Evolutionary conservation across 768 basidiomycete species (phyloP).

Genomic region (Naganishia vishniacii): DNA sequence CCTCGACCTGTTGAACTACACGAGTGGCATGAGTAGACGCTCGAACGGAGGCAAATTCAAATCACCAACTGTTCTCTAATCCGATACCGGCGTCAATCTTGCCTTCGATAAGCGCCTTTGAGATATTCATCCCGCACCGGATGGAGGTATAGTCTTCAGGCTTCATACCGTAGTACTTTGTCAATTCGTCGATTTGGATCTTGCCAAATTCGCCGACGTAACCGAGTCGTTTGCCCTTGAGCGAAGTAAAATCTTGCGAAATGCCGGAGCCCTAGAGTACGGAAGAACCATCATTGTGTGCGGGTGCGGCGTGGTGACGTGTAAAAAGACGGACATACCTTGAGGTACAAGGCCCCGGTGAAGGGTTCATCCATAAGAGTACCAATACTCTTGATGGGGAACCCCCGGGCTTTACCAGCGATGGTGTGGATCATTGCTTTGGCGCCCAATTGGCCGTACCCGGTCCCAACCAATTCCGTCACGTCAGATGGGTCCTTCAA

Average conservation of each 20-base stretch:
- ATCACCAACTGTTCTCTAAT: slow-evolving; percentile 30
- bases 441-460: slow-evolving; percentile 30
- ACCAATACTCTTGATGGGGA: slow-evolving; percentile 31
- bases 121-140: slow-evolving; percentile 38
- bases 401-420: slow-evolving; percentile 31
- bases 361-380: slow-evolving; percentile 38
- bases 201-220: slow-evolving; percentile 37
- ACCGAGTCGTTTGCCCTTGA: slow-evolving; percentile 36
- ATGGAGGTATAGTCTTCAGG: slow-evolving; percentile 34
- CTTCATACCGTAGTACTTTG: slow-evolving; percentile 29
- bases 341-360: slow-evolving; percentile 38
- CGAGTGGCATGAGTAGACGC: neutral
- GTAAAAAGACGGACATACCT: slow-evolving; percentile 19
- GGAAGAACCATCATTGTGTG: neutral
- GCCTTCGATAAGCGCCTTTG: slow-evolving; percentile 33
- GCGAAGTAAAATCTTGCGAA: slow-evolving; percentile 30
- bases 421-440: slow-evolving; percentile 40
- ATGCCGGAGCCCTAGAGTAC: slow-evolving; percentile 24
- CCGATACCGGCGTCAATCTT: slow-evolving; percentile 36
- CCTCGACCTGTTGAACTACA: slow-evolving; percentile 34
- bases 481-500: slow-evolving; percentile 33
- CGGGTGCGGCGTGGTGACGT: neutral
- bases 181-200: slow-evolving; percentile 35
- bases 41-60: neutral
- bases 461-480: slow-evolving; percentile 28